Evolutionary conservation across 371 early-diverging fungal species (phyloP).

Genomic region (Encephalitozoon cuniculi): DNA sequence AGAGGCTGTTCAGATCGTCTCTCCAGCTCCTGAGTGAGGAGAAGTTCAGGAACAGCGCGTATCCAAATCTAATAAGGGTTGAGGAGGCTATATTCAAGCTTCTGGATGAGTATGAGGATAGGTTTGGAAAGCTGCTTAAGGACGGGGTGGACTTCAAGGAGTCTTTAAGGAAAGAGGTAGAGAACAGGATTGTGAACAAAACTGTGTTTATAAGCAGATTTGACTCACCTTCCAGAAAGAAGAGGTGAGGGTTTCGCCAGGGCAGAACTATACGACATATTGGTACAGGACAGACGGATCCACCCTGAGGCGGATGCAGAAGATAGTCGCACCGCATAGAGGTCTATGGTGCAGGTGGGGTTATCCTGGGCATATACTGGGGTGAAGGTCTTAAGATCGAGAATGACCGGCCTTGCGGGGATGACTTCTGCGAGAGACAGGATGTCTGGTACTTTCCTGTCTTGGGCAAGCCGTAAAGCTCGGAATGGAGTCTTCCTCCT

Average conservation of each 20-base stretch:
- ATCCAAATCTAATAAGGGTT: constrained; percentile 68
- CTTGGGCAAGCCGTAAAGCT: background rate
- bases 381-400: background rate
- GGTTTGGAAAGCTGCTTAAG: constrained; percentile 32
- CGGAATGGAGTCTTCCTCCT: background rate
- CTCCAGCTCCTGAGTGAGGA: constrained; percentile 76
- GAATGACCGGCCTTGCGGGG: background rate
- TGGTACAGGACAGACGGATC: background rate
- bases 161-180: constrained; percentile 45
- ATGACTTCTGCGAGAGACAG: background rate
- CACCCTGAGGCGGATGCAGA: background rate
- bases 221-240: constrained; percentile 37
- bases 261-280: background rate
- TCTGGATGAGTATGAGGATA: constrained; percentile 33
- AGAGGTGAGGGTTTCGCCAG: background rate
- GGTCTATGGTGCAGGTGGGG: background rate
- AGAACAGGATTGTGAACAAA: constrained; percentile 56
- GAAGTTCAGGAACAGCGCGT: constrained; percentile 71
- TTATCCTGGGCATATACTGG: background rate
- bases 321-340: background rate
- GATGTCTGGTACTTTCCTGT: background rate
- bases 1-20: constrained; percentile 69
- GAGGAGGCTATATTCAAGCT: constrained; percentile 64
- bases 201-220: constrained; percentile 50
- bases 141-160: constrained; percentile 17